phyloP scores from a whole-genome alignment of 2,329 filamentous ascomycete genomes.

The Aureobasidium sp. region DNA sequence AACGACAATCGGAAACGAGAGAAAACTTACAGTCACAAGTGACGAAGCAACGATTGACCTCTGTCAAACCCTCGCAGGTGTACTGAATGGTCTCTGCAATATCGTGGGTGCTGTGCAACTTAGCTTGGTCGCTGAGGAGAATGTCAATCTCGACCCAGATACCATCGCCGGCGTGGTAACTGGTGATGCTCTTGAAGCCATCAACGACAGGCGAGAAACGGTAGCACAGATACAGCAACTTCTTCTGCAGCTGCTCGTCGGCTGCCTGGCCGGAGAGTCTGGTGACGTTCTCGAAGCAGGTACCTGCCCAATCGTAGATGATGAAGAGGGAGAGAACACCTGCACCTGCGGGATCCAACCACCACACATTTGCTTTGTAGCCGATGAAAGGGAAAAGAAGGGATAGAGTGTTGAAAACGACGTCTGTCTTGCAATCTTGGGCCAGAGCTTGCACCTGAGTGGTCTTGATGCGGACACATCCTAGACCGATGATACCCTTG shows the following conservation, averaged over 20 bases:
- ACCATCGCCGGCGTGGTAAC: slow-evolving; percentile 55
- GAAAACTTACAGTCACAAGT: slow-evolving; percentile 39
- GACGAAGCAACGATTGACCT: slow-evolving; percentile 45
- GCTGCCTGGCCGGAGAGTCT: slow-evolving; percentile 52
- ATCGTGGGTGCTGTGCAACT: slow-evolving; percentile 47
- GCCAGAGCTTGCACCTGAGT: slow-evolving; percentile 56
- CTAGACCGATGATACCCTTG: slow-evolving; percentile 53
- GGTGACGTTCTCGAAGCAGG: slow-evolving; percentile 50
- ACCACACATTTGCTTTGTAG: slow-evolving; percentile 51
- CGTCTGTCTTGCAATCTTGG: slow-evolving; percentile 56
- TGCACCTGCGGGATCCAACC: slow-evolving; percentile 57
- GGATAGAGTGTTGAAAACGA: slow-evolving; percentile 56
- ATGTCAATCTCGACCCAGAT: slow-evolving; percentile 56
- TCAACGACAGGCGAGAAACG: slow-evolving; percentile 27
- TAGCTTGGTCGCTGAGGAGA: slow-evolving; percentile 45
- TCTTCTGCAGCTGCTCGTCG: slow-evolving; percentile 42
- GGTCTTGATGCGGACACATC: slow-evolving; percentile 51
- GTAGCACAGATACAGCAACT: slow-evolving; percentile 52
- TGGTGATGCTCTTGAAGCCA: slow-evolving; percentile 32
- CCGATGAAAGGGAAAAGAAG: slow-evolving; percentile 56
- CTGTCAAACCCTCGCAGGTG: slow-evolving; percentile 46
- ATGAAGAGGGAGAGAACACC: slow-evolving; percentile 56
- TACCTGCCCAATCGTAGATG: slow-evolving; percentile 60
- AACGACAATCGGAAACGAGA: neutral
- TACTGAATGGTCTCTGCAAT: slow-evolving; percentile 56